phyloP scores from a whole-genome alignment of 2,329 filamentous ascomycete genomes.

The Epichloe bromicola region DNA sequence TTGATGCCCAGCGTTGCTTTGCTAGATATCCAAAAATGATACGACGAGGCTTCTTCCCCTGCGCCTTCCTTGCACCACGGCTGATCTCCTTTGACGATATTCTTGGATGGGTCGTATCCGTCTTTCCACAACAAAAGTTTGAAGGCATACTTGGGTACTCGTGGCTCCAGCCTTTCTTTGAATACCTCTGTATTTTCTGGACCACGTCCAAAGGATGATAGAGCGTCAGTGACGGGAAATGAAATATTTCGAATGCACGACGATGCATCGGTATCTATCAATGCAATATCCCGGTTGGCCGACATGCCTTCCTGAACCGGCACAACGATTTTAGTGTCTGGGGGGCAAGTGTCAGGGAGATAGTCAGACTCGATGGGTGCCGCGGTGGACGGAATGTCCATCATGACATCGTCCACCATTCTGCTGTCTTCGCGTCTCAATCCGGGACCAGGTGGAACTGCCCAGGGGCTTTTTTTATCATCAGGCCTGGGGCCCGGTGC shows the following conservation, averaged over 20 bases:
- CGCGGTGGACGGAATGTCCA: constrained; percentile 20
- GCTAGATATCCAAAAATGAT: constrained; percentile 64
- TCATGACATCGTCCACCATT: constrained; percentile 13
- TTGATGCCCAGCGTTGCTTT: constrained; percentile 64
- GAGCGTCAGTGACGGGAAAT: constrained; percentile 50
- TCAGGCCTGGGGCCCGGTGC: constrained; percentile 26
- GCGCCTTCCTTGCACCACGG: constrained; percentile 23
- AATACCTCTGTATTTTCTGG: constrained; percentile 56
- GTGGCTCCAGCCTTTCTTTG: constrained; percentile 46
- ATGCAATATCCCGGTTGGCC: constrained; percentile 41
- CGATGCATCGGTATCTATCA: constrained; percentile 49
- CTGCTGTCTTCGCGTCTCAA: constrained; percentile 14
- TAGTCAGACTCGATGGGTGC: constrained; percentile 14
- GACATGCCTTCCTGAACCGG: constrained; percentile 19
- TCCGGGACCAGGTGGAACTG: constrained; percentile 1
- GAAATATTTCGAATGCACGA: constrained; percentile 52
- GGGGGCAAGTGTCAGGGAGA: constrained; percentile 24
- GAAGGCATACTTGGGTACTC: constrained; percentile 71
- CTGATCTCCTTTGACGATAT: constrained; percentile 41
- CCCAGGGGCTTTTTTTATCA: not conserved
- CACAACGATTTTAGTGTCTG: constrained; percentile 23
- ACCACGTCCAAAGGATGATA: constrained; percentile 68
- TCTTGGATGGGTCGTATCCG: constrained; percentile 46
- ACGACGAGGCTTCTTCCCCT: constrained; percentile 35
- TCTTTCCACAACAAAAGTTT: constrained; percentile 64